A percentile compares a stretch with the other conserved stretches of the same genome.
phyloP scores from a whole-genome alignment of 1,284 basidiomycete genomes.

The Ustilago sp. region DNA sequence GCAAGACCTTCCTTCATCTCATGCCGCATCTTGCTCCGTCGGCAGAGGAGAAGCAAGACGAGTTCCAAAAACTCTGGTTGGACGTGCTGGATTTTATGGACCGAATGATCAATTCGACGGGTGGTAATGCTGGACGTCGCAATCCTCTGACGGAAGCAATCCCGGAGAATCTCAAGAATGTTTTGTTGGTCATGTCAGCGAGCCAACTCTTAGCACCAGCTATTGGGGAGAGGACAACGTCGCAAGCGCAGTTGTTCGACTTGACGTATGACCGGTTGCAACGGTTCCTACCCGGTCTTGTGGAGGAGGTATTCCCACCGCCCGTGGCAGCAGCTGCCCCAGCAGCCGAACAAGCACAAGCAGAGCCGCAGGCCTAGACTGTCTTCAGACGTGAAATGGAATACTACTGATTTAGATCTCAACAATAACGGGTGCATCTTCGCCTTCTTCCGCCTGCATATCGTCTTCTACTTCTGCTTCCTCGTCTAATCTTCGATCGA shows the following conservation, averaged over 20 bases:
- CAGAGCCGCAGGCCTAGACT: background rate
- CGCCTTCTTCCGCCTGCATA: slow-evolving; percentile 40
- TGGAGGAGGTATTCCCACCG: slow-evolving; percentile 53
- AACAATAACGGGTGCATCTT: slow-evolving; percentile 50
- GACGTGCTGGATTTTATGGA: slow-evolving; percentile 91
- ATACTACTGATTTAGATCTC: slow-evolving; percentile 11
- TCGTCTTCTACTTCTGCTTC: slow-evolving; percentile 46
- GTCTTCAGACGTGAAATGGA: background rate
- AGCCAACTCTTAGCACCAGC: slow-evolving; percentile 76
- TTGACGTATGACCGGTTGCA: slow-evolving; percentile 50
- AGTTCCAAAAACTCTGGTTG: slow-evolving; percentile 85
- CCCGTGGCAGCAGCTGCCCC: background rate
- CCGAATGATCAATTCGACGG: slow-evolving; percentile 80
- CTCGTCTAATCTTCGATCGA: slow-evolving; percentile 39
- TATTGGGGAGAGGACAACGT: slow-evolving; percentile 3
- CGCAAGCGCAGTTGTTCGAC: slow-evolving; percentile 45
- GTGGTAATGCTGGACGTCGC: slow-evolving; percentile 34
- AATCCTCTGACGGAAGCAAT: slow-evolving; percentile 80
- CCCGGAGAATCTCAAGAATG: slow-evolving; percentile 96
- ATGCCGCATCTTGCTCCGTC: slow-evolving; percentile 72
- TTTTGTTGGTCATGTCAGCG: slow-evolving; percentile 94
- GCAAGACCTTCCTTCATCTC: slow-evolving; percentile 95
- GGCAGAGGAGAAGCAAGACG: slow-evolving; percentile 69
- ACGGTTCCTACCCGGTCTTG: slow-evolving; percentile 56
- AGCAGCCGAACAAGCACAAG: background rate